Percentiles rank a stretch among this genome's conserved stretches.
Evolutionary conservation across 345 rosid genomes (phyloP).

Genomic region (Balakata baccata): DNA sequence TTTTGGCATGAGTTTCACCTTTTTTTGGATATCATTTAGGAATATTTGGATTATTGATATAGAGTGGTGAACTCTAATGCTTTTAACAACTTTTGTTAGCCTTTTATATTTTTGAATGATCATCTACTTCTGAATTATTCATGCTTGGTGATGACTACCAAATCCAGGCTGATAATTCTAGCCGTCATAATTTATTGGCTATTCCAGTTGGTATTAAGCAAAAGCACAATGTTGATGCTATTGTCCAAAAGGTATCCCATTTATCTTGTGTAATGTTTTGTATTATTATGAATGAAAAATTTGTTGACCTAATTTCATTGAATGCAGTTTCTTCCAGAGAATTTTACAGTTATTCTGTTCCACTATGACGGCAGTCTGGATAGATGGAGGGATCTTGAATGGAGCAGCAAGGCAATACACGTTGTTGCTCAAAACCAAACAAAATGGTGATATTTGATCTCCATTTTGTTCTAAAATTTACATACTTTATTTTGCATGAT

Average conservation of each 20-base stretch:
- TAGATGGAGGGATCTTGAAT: constrained; percentile 77
- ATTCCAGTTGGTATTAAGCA: constrained; percentile 90
- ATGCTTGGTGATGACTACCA: constrained; percentile 5
- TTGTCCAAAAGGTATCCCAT: constrained; percentile 70
- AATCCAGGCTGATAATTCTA: constrained; percentile 41
- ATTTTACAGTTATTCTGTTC: constrained; percentile 82
- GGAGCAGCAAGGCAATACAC: constrained; percentile 78
- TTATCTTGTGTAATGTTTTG: constrained; percentile 12
- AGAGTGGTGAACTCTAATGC: not conserved
- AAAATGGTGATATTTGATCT: constrained; percentile 56
- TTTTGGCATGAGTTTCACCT: not conserved
- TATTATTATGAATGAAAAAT: not conserved
- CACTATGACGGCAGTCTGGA: constrained; percentile 89
- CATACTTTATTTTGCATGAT: not conserved
- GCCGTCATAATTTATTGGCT: constrained; percentile 62
- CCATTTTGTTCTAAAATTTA: not conserved
- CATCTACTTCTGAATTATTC: not conserved
- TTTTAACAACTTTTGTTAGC: not conserved
- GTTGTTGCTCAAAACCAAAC: constrained; percentile 93
- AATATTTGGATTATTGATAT: not conserved
- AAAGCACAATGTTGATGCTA: constrained; percentile 60
- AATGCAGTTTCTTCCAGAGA: constrained; percentile 87
- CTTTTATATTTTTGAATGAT: constrained; percentile 8
- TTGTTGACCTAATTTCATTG: constrained; percentile 39
- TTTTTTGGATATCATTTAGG: not conserved